These are phyloP conservation scores for Mortierella sp. DNA, from an alignment of 371 early-diverging fungal species.

Conservation along the genomic window DNA sequence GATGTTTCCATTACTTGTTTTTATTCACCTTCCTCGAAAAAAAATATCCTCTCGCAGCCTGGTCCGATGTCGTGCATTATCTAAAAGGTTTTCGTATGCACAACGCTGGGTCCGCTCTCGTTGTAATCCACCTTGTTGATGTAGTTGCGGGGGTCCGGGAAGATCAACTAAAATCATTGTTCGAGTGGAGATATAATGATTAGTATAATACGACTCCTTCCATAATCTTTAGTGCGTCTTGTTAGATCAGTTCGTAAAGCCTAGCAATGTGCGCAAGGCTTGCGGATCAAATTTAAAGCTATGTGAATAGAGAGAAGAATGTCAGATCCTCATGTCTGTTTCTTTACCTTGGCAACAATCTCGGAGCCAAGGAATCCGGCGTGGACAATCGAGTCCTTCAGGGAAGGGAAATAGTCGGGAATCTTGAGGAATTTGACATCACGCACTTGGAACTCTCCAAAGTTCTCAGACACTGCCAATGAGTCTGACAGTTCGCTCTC, in stretches of 20 bases:
- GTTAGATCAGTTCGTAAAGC: background rate
- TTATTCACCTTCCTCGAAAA: background rate
- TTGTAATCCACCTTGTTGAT: conserved; percentile 89
- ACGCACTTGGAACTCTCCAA: conserved; percentile 83
- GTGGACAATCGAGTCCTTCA: conserved; percentile 76
- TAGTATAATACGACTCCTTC: background rate
- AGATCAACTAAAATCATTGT: conserved; percentile 65
- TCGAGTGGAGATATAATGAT: conserved; percentile 13
- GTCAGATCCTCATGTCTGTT: background rate
- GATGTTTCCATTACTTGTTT: background rate
- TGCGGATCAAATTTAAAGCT: background rate
- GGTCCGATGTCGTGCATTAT: background rate
- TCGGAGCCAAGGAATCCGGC: conserved; percentile 81
- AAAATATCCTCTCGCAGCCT: background rate
- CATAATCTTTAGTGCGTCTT: background rate
- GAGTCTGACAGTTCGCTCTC: conserved; percentile 69
- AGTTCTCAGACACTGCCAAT: conserved; percentile 79
- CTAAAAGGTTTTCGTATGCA: conserved; percentile 72
- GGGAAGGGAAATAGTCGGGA: conserved; percentile 83
- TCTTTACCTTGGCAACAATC: conserved; percentile 83
- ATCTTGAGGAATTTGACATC: conserved; percentile 78
- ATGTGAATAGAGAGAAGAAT: background rate
- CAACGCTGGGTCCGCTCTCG: conserved; percentile 80
- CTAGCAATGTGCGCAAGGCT: background rate
- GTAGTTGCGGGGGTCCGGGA: conserved; percentile 77